phyloP scores from a whole-genome alignment of 2,329 filamentous ascomycete genomes.

The Trichoderma asperellum region DNA sequence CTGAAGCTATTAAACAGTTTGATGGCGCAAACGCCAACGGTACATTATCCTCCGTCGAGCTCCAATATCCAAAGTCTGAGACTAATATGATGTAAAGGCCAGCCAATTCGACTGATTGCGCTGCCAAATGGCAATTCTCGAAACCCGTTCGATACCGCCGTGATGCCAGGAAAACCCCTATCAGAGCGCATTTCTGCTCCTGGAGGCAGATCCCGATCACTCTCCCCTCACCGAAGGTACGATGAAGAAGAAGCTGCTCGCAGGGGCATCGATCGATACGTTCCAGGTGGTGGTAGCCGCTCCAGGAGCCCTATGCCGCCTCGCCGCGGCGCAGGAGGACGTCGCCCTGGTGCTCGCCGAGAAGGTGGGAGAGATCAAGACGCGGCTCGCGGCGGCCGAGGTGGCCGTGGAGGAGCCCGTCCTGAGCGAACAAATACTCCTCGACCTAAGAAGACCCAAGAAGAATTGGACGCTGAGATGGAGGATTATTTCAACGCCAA shows the following conservation, averaged over 20 bases:
- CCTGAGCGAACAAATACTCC: slow-evolving; percentile 61
- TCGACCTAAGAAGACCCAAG: slow-evolving; percentile 80
- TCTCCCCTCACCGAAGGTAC: slow-evolving; percentile 53
- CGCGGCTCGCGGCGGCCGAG: slow-evolving; percentile 43
- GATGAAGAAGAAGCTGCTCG: slow-evolving; percentile 63
- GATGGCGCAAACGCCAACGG: slow-evolving; percentile 90
- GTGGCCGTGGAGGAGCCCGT: slow-evolving; percentile 41
- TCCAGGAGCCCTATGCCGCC: slow-evolving; percentile 64
- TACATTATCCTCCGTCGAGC: slow-evolving; percentile 35
- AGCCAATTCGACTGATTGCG: slow-evolving; percentile 77
- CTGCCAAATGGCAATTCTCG: slow-evolving; percentile 57
- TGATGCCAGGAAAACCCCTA: slow-evolving; percentile 60
- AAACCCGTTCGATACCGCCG: slow-evolving; percentile 61
- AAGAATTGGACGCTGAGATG: slow-evolving; percentile 96
- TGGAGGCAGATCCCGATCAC: slow-evolving; percentile 64
- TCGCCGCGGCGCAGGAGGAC: slow-evolving; percentile 51
- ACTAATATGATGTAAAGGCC: slow-evolving; percentile 52
- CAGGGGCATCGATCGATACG: slow-evolving; percentile 77
- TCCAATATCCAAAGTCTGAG: not conserved
- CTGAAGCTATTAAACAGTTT: slow-evolving; percentile 75
- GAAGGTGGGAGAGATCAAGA: slow-evolving; percentile 44
- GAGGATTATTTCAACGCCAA: slow-evolving; percentile 78
- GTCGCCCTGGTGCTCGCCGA: slow-evolving; percentile 55
- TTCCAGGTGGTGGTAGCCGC: slow-evolving; percentile 62
- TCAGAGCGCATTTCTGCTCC: slow-evolving; percentile 64